These are phyloP conservation scores for Colletotrichum falcatum DNA, from an alignment of 2,329 filamentous ascomycete species.

Conservation along the genomic window DNA sequence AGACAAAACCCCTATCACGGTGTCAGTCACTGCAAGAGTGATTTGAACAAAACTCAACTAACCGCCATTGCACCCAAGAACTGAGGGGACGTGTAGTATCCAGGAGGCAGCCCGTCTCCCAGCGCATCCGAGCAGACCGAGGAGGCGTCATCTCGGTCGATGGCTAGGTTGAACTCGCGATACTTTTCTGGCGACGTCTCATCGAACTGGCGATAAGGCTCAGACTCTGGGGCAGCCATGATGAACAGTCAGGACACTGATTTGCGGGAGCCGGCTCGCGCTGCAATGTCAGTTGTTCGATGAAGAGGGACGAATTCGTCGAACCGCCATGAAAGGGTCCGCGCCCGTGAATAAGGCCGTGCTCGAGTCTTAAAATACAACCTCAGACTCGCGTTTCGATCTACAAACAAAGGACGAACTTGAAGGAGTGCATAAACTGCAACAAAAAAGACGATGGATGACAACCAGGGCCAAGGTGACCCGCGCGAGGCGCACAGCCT, in stretches of 20 bases:
- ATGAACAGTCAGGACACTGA: slow-evolving; percentile 8
- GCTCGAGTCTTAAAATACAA: slow-evolving; percentile 27
- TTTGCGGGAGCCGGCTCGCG: slow-evolving; percentile 30
- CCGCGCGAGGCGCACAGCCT: slow-evolving; percentile 5
- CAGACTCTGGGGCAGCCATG: slow-evolving; percentile 43
- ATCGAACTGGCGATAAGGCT: slow-evolving; percentile 37
- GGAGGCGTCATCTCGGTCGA: slow-evolving; percentile 45
- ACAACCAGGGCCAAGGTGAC: slow-evolving; percentile 27
- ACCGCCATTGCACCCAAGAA: slow-evolving; percentile 51
- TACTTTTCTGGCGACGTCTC: slow-evolving; percentile 24
- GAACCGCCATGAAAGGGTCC: background rate
- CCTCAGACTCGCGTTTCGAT: background rate
- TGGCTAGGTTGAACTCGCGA: slow-evolving; percentile 37
- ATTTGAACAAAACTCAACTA: slow-evolving; percentile 30
- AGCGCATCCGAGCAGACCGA: slow-evolving; percentile 52
- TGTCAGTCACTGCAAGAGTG: background rate
- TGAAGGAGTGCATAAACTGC: background rate
- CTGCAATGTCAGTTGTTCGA: slow-evolving; percentile 2
- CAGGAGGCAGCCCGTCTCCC: slow-evolving; percentile 51
- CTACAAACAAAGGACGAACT: slow-evolving; percentile 1
- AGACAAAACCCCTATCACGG: slow-evolving; percentile 51
- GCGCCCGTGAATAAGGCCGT: slow-evolving; percentile 10
- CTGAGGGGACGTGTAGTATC: slow-evolving; percentile 51
- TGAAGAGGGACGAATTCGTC: no score
- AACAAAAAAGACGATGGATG: slow-evolving; percentile 3